Base-by-base conservation (phyloP, 1,139 yeast species). In the Yamadazyma triangularis region DNA sequence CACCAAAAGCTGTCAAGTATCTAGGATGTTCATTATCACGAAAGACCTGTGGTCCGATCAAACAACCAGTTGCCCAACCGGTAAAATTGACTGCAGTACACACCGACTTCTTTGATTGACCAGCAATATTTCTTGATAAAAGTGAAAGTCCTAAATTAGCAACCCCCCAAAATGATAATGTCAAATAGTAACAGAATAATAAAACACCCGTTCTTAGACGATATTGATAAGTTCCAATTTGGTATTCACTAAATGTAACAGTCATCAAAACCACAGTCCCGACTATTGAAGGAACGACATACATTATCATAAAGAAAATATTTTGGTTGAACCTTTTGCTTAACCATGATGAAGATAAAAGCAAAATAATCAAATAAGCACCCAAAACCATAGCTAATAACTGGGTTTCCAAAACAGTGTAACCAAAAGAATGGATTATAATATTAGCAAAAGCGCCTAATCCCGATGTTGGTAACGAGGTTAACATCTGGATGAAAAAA, bases 391-490 rank as follows among this genome's bases (percentile, higher is more conserved):
- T 50, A 36, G 65, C 67, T 38, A 63, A 53, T 25, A 64, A 47
- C 6, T 68, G 66, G 2, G 68, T 56, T 34, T 57, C 40, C 29
- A 58, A 50, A 28, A 36, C 45, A 25, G 48, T 38, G 35, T 58
- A 64, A 2, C 70, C 70, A 43, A 64, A 61, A 23, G 61, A 46
- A 15, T 55, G 48, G 18, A 64, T 63, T 16, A 63, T 58, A 4
- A 67, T 60, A 16, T 60, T 65, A 40, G 66, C 60, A 35, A 63
- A 64, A 3, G 67, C 58, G n/a, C 63, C 62, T 26, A 64, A 55
- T 4, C 67, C 66, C 6, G 70, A 68, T 4, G 68, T 63, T 5
- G 64, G 64, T 26, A 63, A 58, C 44, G 60, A 56, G 20, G 65
- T 57, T 11, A 59, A 45, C 4, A 62, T 32, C 9, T 66, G 63